phyloP scores from a whole-genome alignment of 2,329 filamentous ascomycete species.

The Trichoderma polysporum region DNA sequence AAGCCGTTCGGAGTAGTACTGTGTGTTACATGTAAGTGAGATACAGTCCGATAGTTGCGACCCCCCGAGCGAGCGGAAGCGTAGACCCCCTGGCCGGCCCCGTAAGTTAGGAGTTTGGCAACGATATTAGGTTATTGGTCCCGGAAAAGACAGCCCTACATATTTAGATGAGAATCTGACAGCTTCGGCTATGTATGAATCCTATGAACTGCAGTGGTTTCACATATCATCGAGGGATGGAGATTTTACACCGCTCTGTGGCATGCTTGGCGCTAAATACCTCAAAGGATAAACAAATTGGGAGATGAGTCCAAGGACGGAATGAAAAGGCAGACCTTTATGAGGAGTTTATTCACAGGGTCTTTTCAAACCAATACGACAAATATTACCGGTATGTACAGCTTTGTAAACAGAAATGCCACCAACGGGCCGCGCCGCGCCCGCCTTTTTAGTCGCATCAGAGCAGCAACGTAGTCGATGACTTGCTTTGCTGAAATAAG shows the following conservation, averaged over 20 bases:
- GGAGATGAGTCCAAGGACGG: no score
- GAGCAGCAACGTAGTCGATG: neutral
- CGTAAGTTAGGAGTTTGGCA: neutral
- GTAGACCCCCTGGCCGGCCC: neutral
- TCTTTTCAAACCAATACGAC: no score
- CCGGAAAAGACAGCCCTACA: no score
- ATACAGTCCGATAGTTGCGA: neutral
- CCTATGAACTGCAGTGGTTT: no score
- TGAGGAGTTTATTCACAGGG: no score
- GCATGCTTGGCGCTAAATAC: no score
- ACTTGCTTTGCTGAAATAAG: neutral
- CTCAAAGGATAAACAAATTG: no score
- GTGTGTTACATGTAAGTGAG: neutral
- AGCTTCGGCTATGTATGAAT: no score
- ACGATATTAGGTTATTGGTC: neutral
- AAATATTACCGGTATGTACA: neutral
- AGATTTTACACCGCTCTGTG: no score
- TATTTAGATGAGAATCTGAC: no score
- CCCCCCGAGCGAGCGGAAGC: neutral
- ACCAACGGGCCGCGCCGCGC: constrained; percentile 11
- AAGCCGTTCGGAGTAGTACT: neutral
- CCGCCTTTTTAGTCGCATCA: neutral
- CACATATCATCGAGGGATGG: no score
- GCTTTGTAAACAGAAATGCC: neutral
- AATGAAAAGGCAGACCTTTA: no score